Evolutionary conservation across 305 asterid species (phyloP).

Genomic region (Solanum chacoense): DNA sequence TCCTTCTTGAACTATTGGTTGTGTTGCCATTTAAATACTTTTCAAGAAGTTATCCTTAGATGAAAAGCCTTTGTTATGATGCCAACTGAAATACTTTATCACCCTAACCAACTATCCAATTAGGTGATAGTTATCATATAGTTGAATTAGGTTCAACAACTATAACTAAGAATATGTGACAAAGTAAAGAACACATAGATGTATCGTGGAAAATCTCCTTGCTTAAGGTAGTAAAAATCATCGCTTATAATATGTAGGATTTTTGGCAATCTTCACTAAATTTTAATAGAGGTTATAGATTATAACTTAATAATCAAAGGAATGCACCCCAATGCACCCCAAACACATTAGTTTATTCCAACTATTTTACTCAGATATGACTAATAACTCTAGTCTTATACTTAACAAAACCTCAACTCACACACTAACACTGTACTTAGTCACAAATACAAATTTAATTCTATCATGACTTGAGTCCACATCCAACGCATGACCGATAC

Average conservation of each 20-base stretch:
- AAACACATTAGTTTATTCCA: neutral
- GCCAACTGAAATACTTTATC: neutral
- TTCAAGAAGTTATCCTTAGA: neutral
- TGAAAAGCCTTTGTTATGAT: neutral
- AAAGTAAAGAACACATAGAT: neutral
- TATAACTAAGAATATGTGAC: neutral
- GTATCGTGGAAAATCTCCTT: neutral
- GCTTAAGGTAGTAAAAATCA: too few species aligned
- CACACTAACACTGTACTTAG: neutral
- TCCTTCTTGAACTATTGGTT: neutral
- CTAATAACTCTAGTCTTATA: neutral
- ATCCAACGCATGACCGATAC: neutral
- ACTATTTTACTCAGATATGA: neutral
- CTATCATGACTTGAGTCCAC: neutral
- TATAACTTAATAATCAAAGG: neutral
- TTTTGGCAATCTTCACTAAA: neutral
- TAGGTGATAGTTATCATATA: neutral
- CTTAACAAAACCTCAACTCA: neutral
- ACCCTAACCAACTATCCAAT: neutral
- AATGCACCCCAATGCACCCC: neutral
- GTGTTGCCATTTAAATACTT: too few species aligned
- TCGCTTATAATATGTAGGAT: neutral
- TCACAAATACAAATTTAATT: neutral
- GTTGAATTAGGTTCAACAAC: neutral
- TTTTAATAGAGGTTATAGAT: neutral